Evolutionary conservation across 2,329 filamentous ascomycete genomes (phyloP).

Genomic region (Diplodia mutila): DNA sequence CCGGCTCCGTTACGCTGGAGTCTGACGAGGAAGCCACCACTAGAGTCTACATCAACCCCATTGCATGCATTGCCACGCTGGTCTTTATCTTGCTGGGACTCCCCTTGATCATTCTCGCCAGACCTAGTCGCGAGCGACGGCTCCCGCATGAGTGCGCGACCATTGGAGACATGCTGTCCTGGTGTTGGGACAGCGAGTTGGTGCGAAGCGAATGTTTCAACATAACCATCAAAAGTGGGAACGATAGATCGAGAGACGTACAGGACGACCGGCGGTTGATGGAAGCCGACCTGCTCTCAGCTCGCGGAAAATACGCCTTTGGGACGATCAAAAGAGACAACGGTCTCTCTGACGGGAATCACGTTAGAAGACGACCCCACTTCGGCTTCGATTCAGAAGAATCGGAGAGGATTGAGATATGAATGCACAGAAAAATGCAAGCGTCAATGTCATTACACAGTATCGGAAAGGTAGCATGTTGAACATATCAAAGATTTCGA

Average conservation of each 20-base stretch:
- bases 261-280: not conserved
- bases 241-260: not conserved
- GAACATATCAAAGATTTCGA: not conserved
- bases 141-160: not conserved
- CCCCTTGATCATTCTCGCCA: not conserved
- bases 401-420: too few species aligned
- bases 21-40: not conserved
- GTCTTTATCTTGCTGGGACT: not conserved
- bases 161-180: not conserved
- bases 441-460: not conserved
- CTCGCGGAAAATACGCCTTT: not conserved
- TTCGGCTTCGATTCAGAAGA: not conserved
- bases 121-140: not conserved
- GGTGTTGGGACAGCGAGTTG: not conserved
- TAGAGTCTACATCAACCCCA: not conserved
- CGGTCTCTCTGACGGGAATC: not conserved
- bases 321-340: not conserved
- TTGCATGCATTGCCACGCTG: not conserved
- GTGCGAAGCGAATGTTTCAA: not conserved
- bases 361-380: not conserved
- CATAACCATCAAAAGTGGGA: not conserved
- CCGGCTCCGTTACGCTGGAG: not conserved
- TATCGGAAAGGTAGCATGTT: not conserved
- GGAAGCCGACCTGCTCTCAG: not conserved
- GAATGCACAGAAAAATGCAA: not conserved